A percentile compares a stretch with the other conserved stretches of the same genome.
phyloP scores from a whole-genome alignment of 1,139 yeast genomes.

The Suhomyces coccinellae region DNA sequence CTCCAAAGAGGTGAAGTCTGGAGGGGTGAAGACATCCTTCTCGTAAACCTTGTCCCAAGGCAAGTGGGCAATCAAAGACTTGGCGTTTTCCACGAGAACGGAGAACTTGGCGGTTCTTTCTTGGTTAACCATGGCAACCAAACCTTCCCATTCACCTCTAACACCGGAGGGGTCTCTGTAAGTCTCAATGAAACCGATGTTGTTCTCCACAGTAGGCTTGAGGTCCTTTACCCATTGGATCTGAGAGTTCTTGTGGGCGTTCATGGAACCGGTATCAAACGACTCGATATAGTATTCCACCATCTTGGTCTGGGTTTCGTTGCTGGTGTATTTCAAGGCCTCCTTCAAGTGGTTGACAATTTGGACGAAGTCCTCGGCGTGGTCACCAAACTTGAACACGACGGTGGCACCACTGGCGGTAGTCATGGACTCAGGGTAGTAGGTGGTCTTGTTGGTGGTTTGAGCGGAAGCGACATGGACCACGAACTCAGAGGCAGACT shows the following conservation, averaged over 20 bases:
- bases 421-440: slow-evolving; percentile 35
- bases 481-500: slow-evolving; percentile 42
- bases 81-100: slow-evolving; percentile 65
- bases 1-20: slow-evolving; percentile 87
- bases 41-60: slow-evolving; percentile 81
- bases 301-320: slow-evolving; percentile 69
- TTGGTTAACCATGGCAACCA: slow-evolving; percentile 89
- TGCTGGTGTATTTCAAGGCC: slow-evolving; percentile 68
- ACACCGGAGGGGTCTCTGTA: slow-evolving; percentile 91
- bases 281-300: slow-evolving; percentile 64
- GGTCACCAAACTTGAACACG: slow-evolving; percentile 75
- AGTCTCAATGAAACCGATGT: slow-evolving; percentile 88
- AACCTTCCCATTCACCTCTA: slow-evolving; percentile 92
- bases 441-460: slow-evolving; percentile 41
- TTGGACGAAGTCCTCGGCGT: slow-evolving; percentile 57
- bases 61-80: slow-evolving; percentile 58
- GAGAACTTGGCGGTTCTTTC: slow-evolving; percentile 82
- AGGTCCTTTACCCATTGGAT: slow-evolving; percentile 85
- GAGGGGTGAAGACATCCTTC: slow-evolving; percentile 84
- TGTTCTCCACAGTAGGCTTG: slow-evolving; percentile 80
- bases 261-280: slow-evolving; percentile 79
- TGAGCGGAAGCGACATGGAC: slow-evolving; percentile 65
- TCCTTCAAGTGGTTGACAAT: slow-evolving; percentile 56
- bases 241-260: slow-evolving; percentile 83
- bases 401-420: slow-evolving; percentile 37